Evolutionary conservation across 495 filamentous ascomycete species (phyloP).

Genomic region (Tuber aestivum): DNA sequence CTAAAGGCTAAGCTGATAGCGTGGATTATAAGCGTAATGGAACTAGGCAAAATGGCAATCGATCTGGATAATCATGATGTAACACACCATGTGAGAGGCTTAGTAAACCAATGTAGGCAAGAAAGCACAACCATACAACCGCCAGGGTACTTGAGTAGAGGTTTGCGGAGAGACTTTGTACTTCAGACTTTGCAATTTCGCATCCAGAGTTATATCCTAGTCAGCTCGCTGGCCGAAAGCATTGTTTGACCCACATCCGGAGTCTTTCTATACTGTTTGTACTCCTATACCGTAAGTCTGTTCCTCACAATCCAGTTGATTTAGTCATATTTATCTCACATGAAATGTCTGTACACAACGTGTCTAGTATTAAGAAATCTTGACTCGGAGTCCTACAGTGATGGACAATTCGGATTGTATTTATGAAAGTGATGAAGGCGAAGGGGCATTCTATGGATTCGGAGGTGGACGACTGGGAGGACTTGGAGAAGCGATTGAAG

Average conservation of each 20-base stretch:
- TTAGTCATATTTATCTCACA: no score
- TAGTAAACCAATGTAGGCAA: not conserved
- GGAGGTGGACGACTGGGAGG: not conserved
- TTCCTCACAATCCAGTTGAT: not conserved
- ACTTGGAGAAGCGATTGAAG: not conserved
- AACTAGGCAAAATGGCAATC: not conserved
- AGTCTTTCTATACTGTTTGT: no score
- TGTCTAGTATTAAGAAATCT: no score
- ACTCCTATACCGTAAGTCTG: no score
- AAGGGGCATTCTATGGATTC: not conserved
- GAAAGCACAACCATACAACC: no score
- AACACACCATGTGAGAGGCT: not conserved
- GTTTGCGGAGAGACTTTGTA: not conserved
- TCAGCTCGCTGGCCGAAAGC: no score
- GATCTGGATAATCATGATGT: not conserved
- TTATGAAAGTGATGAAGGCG: not conserved
- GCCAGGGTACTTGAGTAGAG: no score
- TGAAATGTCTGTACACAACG: no score
- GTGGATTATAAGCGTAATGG: not conserved
- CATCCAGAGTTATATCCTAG: not conserved
- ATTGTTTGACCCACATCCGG: no score
- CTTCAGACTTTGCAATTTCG: not conserved
- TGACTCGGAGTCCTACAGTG: not conserved
- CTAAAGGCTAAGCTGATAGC: not conserved
- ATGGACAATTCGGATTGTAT: not conserved